Conservation (phyloP, 2,329 filamentous ascomycete species). For the Furcasterigmium sp. region DNA sequence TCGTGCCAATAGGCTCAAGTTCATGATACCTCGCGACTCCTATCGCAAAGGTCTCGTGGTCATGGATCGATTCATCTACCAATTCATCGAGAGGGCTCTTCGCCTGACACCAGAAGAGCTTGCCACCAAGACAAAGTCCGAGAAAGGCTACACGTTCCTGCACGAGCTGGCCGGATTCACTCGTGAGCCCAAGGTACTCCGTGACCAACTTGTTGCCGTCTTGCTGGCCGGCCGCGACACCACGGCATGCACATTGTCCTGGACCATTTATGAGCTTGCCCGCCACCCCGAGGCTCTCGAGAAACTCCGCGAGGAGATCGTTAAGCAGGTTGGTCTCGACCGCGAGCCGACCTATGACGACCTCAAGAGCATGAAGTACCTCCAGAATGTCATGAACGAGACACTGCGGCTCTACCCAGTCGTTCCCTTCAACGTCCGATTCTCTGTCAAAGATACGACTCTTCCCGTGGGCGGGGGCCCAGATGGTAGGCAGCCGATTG, state of each 20-base stretch:
- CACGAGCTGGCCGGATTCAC: constrained; percentile 81
- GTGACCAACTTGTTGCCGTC: constrained; percentile 79
- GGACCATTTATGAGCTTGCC: constrained; percentile 77
- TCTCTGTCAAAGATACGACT: constrained; percentile 67
- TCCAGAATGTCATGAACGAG: constrained; percentile 69
- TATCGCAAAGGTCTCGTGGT: constrained; percentile 61
- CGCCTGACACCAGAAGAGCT: constrained; percentile 66
- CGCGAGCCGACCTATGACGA: constrained; percentile 67
- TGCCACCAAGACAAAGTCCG: constrained; percentile 65
- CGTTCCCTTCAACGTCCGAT: constrained; percentile 74
- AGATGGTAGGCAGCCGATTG: constrained; percentile 56
- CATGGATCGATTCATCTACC: constrained; percentile 71
- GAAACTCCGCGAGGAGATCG: constrained; percentile 70
- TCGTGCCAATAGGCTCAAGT: constrained; percentile 58
- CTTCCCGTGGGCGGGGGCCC: constrained; percentile 67
- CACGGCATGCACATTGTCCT: constrained; percentile 75
- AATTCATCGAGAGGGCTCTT: constrained; percentile 72
- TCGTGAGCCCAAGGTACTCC: constrained; percentile 63
- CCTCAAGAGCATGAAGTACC: constrained; percentile 83
- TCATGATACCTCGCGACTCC: constrained; percentile 55
- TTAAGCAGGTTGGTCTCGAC: constrained; percentile 57
- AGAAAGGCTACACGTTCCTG: constrained; percentile 75
- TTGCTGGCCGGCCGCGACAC: constrained; percentile 85
- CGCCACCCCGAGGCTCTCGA: constrained; percentile 61
- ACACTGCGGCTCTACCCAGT: constrained; percentile 71